Percentiles rank a stretch among this genome's conserved stretches.
phyloP scores from a whole-genome alignment of 2,329 filamentous ascomycete species.

The Fusarium camptoceras region DNA sequence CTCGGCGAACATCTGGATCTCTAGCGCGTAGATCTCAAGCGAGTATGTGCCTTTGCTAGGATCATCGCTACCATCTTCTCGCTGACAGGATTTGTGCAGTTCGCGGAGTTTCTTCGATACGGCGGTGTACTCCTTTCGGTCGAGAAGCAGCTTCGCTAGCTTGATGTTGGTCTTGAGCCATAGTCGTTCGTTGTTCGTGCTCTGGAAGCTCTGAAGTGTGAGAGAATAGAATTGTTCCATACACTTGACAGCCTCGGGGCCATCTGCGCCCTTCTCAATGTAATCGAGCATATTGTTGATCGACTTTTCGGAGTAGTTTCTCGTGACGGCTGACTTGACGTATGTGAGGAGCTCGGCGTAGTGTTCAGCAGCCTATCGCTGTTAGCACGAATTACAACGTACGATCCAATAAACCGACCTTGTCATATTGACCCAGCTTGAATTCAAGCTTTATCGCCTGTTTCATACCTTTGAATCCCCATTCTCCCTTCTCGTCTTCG shows the following conservation, averaged over 20 bases:
- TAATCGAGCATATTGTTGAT: conserved; percentile 99
- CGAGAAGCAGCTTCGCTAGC: conserved; percentile 88
- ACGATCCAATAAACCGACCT: conserved; percentile 63
- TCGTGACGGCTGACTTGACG: conserved; percentile 94
- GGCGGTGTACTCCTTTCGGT: conserved; percentile 86
- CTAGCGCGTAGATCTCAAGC: conserved; percentile 93
- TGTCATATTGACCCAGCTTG: conserved; percentile 86
- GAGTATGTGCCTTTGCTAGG: conserved; percentile 96
- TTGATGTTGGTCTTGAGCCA: conserved; percentile 99
- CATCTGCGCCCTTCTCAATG: conserved; percentile 88
- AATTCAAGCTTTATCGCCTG: conserved; percentile 98
- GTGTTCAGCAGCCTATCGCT: conserved; percentile 82
- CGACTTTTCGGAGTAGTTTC: conserved; percentile 98
- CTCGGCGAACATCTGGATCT: conserved; percentile 99
- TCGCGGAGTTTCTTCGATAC: conserved; percentile 87
- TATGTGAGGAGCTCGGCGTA: conserved; percentile 96
- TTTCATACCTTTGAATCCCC: conserved; percentile 98
- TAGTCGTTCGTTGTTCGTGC: conserved; percentile 94
- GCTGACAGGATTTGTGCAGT: conserved; percentile 89
- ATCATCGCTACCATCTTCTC: conserved; percentile 87
- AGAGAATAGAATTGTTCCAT: conserved; percentile 97
- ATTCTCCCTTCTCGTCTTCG: conserved; percentile 93
- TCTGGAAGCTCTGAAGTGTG: conserved; percentile 94
- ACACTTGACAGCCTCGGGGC: conserved; percentile 75
- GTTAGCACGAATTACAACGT: conserved; percentile 18